phyloP scores from a whole-genome alignment of 176 grass and related monocot genomes.

The Phragmites australis region DNA sequence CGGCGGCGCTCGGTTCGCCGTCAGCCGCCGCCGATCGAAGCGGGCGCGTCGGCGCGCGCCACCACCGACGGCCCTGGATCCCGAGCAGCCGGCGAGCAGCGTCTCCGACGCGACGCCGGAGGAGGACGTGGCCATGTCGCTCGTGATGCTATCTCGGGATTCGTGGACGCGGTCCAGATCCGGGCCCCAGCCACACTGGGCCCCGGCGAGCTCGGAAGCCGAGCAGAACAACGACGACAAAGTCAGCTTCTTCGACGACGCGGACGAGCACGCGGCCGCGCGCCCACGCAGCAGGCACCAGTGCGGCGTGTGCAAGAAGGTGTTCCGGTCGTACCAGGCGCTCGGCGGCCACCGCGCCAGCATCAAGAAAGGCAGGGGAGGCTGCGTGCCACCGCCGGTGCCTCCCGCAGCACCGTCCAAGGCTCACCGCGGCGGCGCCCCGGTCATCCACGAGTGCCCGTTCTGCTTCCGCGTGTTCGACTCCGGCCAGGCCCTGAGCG shows the following conservation, averaged over 20 bases:
- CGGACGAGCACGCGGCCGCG: background rate
- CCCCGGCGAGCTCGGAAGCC: conserved; percentile 29
- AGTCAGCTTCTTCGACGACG: conserved; percentile 1
- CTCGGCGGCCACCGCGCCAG: conserved; percentile 87
- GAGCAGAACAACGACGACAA: conserved; percentile 32
- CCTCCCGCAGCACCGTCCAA: background rate
- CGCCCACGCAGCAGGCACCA: conserved; percentile 45
- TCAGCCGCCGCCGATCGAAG: conserved; percentile 64
- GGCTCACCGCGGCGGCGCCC: background rate
- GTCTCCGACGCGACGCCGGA: conserved; percentile 67
- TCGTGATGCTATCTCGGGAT: conserved; percentile 91
- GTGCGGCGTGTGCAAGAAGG: conserved; percentile 75
- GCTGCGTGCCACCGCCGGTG: conserved; percentile 38
- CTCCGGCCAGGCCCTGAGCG: conserved; percentile 89
- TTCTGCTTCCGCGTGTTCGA: conserved; percentile 81
- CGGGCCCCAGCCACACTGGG: conserved; percentile 7
- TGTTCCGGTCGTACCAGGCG: conserved; percentile 80
- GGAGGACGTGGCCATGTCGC: conserved; percentile 77
- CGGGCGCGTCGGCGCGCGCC: conserved; percentile 36
- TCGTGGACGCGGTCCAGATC: conserved; percentile 55
- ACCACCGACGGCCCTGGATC: conserved; percentile 3
- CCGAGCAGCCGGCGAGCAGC: conserved; percentile 60
- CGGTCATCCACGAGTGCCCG: conserved; percentile 64
- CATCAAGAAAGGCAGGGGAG: conserved; percentile 70
- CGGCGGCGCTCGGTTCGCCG: conserved; percentile 25